These are phyloP conservation scores for Centaurea solstitialis DNA, from an alignment of 129 eudicot genomes.

Conservation along the genomic window DNA sequence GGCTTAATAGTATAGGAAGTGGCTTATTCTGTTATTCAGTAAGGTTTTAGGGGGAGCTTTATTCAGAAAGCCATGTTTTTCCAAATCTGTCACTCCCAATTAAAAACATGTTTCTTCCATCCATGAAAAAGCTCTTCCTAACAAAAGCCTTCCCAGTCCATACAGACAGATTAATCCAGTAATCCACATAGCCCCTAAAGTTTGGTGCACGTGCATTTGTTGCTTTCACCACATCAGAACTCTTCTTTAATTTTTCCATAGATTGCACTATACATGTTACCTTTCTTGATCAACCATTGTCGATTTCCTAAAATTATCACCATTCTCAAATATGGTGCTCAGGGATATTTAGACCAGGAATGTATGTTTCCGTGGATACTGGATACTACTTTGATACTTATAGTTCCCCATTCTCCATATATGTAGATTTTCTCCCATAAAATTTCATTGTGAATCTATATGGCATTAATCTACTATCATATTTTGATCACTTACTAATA, in stretches of 20 bases:
- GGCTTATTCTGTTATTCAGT: too few species aligned
- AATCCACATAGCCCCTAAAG: too few species aligned
- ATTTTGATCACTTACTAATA: conserved; percentile 1
- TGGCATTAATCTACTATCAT: conserved; percentile 1
- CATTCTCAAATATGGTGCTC: not conserved
- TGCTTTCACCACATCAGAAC: not conserved
- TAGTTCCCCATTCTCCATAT: not conserved
- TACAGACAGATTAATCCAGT: too few species aligned
- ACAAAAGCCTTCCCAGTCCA: too few species aligned
- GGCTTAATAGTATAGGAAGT: too few species aligned
- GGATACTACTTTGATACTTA: conserved; percentile 2
- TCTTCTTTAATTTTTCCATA: not conserved
- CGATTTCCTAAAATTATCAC: not conserved
- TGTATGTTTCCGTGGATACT: not conserved
- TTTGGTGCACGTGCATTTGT: not conserved
- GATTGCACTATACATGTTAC: not conserved
- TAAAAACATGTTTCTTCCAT: too few species aligned
- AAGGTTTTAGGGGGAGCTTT: too few species aligned
- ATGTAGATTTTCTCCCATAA: not conserved
- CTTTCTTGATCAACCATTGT: conserved; percentile 7
- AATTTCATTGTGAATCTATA: not conserved
- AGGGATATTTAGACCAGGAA: not conserved
- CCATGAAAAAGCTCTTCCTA: too few species aligned
- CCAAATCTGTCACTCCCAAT: too few species aligned
- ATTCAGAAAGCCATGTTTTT: too few species aligned